Evolutionary conservation across 148 eudicot species (phyloP), one percentile per base, ranked within the genome.

Genomic region (Silene latifolia): DNA sequence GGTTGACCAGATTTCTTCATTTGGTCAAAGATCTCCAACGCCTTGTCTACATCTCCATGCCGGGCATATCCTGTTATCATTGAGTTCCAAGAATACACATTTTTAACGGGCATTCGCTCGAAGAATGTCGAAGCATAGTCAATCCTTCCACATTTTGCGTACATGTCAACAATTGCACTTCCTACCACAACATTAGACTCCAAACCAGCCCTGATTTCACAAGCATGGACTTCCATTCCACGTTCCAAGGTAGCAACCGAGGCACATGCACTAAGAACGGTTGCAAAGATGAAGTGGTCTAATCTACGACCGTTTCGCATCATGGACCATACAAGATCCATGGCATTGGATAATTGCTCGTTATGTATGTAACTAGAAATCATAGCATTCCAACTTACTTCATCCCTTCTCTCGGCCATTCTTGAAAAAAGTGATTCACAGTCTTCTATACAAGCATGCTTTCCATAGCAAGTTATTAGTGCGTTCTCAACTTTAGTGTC

Each of bases 161-260:
- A 92, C 97, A 92, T 92, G 87, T 90, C 97, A 78, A 92, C 88
- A 66, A 92, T 86, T 14, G 97, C 93, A 82, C 93, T 90, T 18
- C 91, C 97, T 15, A 92, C 83, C 23, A 92, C 96, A 57, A 92
- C 86, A 78, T 92, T 89, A 68, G 83, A 83, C 68, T 83, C 96
- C 79, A 90, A 75, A 81, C 86, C 75, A 68, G 95, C 90, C 81
- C 93, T 87, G 42, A 88, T 79, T 76, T 85, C 86, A 82, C 96
- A 90, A 78, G 88, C 97, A 81, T 92, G 97, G 73, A 87, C 87
- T 82, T 90, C 96, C 93, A 90, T 88, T 23, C 97, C 97, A 27
- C 83, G 88, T 72, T 90, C 93, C 79, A 92, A 73, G 70, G 97
- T 88, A 70, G 97, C 91, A 75, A 90, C 82, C 2, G 96, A 90